Conservation (phyloP, 768 basidiomycete genomes). For the Hygrophoropsis aurantiaca region DNA sequence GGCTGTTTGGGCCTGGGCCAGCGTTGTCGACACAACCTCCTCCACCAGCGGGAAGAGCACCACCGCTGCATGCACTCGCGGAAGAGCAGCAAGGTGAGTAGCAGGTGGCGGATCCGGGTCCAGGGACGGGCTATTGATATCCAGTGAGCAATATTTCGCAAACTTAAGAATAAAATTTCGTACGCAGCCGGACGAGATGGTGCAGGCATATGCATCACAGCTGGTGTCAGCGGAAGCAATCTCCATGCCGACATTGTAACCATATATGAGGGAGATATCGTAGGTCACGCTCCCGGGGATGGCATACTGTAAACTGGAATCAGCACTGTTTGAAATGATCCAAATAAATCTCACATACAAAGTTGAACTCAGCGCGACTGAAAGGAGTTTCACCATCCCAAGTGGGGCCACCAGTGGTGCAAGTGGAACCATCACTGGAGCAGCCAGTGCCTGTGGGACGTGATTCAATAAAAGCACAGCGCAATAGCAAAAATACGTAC, state of each 20-base stretch:
- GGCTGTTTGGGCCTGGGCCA: constrained; percentile 28
- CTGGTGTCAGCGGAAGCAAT: constrained; percentile 24
- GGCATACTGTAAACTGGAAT: constrained; percentile 12
- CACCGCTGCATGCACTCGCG: constrained; percentile 20
- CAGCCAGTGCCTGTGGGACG: constrained; percentile 26
- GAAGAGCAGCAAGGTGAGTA: constrained; percentile 32
- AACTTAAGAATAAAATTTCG: constrained; percentile 3
- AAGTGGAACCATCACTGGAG: constrained; percentile 15
- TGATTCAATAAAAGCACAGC: constrained; percentile 7
- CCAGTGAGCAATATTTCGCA: constrained; percentile 3
- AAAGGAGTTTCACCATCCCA: constrained; percentile 30
- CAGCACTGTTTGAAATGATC: background rate
- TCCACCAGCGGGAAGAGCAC: constrained; percentile 25
- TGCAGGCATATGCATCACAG: constrained; percentile 32
- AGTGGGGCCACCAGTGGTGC: constrained; percentile 28
- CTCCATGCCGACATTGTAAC: constrained; percentile 34
- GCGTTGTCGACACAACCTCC: constrained; percentile 27
- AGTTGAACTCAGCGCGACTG: constrained; percentile 33
- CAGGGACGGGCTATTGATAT: constrained; percentile 23
- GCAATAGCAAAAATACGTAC: constrained; percentile 10
- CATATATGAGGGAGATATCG: constrained; percentile 34
- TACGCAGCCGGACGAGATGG: constrained; percentile 29
- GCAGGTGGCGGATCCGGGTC: constrained; percentile 20
- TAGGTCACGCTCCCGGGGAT: constrained; percentile 28
- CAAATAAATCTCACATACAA: constrained; percentile 12